Conservation (phyloP, 306 rosid species). For the Luffa aegyptiaca region DNA sequence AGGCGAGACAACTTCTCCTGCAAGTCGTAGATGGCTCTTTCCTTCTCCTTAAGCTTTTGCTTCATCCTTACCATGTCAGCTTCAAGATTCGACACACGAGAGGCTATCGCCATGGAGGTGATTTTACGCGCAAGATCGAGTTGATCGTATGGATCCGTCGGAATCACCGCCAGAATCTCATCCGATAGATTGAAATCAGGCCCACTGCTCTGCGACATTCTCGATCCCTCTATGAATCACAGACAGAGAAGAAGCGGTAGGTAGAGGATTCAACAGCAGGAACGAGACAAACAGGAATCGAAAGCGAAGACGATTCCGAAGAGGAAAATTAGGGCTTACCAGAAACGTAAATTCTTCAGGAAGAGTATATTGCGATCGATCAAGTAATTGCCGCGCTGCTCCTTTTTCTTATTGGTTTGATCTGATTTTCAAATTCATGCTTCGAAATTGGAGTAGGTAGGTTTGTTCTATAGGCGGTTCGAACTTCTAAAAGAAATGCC, state of each 20-base stretch:
- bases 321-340: conserved; percentile 5
- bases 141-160: conserved; percentile 80
- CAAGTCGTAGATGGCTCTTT: conserved; percentile 36
- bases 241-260: conserved; percentile 3
- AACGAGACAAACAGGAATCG: background rate
- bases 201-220: conserved; percentile 30
- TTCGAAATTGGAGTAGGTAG: background rate
- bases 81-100: conserved; percentile 71
- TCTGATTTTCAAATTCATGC: background rate
- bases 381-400: background rate
- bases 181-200: conserved; percentile 55
- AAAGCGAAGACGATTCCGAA: background rate
- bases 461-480: conserved; percentile 1
- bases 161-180: conserved; percentile 60
- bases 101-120: conserved; percentile 88
- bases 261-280: background rate
- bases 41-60: conserved; percentile 52
- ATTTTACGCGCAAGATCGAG: conserved; percentile 94
- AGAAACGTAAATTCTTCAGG: background rate
- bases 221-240: conserved; percentile 1
- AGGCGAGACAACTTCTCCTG: conserved; percentile 40
- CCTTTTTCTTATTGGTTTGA: background rate
- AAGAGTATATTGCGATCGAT: background rate
- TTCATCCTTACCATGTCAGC: conserved; percentile 45
- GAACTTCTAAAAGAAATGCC: background rate